phyloP scores from a whole-genome alignment of 345 rosid genomes.

The Xanthoceras sorbifolium region DNA sequence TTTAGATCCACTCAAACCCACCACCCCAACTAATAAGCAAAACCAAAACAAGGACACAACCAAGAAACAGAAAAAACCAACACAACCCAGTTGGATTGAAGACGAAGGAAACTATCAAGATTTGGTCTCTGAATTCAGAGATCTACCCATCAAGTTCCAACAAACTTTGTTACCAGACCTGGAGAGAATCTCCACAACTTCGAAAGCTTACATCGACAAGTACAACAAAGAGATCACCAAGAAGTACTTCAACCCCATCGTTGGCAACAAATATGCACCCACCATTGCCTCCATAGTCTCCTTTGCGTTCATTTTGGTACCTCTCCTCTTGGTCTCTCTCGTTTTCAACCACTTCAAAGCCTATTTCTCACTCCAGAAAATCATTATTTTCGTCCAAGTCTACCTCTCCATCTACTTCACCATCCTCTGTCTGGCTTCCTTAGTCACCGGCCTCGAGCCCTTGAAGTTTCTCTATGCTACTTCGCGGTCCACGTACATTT shows the following conservation, averaged over 20 bases:
- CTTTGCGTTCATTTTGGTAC: constrained; percentile 67
- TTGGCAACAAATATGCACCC: constrained; percentile 78
- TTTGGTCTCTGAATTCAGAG: constrained; percentile 69
- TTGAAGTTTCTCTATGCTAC: constrained; percentile 80
- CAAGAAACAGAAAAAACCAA: constrained; percentile 27
- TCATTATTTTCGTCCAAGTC: constrained; percentile 79
- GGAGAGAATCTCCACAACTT: constrained; percentile 70
- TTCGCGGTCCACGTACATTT: constrained; percentile 66
- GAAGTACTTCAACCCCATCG: constrained; percentile 69
- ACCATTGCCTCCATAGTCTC: constrained; percentile 68
- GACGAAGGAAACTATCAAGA: constrained; percentile 62
- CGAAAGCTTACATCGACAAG: constrained; percentile 66
- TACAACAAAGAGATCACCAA: constrained; percentile 85
- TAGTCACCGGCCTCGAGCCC: constrained; percentile 84
- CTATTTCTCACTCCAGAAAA: constrained; percentile 81
- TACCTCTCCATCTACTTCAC: constrained; percentile 96
- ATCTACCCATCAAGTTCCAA: constrained; percentile 74
- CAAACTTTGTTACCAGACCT: constrained; percentile 76
- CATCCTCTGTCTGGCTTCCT: constrained; percentile 70
- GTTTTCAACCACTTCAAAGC: constrained; percentile 75
- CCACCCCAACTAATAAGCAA: constrained; percentile 25
- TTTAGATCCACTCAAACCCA: constrained; percentile 47
- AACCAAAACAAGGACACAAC: constrained; percentile 19
- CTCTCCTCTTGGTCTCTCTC: constrained; percentile 78
- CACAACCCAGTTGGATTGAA: constrained; percentile 57